Conservation (phyloP, 148 eudicot genomes). For the Chenopodium album region DNA sequence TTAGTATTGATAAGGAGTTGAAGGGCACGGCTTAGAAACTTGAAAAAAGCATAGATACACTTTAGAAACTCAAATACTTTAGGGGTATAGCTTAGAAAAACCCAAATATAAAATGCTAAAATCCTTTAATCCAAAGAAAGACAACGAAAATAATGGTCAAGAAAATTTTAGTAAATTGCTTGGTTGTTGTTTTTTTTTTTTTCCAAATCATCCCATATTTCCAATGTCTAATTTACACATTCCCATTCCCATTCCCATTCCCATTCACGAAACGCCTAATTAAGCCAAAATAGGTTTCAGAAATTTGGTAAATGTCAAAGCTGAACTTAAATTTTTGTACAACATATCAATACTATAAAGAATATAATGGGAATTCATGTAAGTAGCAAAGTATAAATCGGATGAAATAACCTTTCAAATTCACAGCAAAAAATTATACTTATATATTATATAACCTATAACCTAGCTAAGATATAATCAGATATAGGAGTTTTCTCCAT, state of each 20-base stretch:
- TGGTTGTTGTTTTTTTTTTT: no score
- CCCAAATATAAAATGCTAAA: no score
- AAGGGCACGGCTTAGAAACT: no score
- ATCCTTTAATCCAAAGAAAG: no score
- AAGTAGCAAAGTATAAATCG: not conserved
- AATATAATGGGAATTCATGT: not conserved
- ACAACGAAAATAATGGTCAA: no score
- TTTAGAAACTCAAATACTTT: no score
- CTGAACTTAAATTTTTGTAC: not conserved
- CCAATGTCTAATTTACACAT: no score
- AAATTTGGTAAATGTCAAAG: not conserved
- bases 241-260: not conserved
- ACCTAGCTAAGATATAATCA: not conserved
- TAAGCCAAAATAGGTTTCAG: not conserved
- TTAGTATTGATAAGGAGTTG: no score
- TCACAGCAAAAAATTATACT: not conserved
- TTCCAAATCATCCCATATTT: no score
- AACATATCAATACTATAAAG: conserved; percentile 4
- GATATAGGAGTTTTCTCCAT: not conserved
- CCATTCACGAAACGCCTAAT: not conserved
- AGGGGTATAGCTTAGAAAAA: no score
- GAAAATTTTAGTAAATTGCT: no score
- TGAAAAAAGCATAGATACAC: no score
- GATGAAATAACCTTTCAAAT: not conserved
- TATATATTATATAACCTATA: not conserved